Percentiles rank a stretch among this genome's conserved stretches.
phyloP scores from a whole-genome alignment of 2,329 filamentous ascomycete genomes.

The Eurotiales sp. region DNA sequence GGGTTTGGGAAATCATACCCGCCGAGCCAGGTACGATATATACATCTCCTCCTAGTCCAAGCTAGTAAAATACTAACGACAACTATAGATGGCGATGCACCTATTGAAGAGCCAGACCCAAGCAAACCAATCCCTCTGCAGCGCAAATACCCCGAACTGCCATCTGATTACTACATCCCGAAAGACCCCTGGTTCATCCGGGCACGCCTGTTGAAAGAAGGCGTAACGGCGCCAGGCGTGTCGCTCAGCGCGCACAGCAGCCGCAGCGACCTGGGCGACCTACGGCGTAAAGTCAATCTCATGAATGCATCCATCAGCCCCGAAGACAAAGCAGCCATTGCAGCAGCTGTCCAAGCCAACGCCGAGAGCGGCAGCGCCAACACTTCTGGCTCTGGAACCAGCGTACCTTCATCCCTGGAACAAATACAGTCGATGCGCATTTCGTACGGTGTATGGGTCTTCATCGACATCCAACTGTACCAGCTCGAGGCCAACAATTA shows the following conservation, averaged over 20 bases:
- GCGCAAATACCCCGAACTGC: constrained; percentile 41
- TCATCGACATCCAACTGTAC: constrained; percentile 94
- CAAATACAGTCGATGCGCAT: constrained; percentile 36
- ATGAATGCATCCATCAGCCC: constrained; percentile 30
- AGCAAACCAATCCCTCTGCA: constrained; percentile 39
- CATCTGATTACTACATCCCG: constrained; percentile 72
- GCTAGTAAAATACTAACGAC: constrained; percentile 2
- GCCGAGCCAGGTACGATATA: constrained; percentile 34
- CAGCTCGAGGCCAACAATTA: constrained; percentile 89
- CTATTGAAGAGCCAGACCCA: constrained; percentile 21
- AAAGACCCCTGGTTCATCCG: constrained; percentile 94
- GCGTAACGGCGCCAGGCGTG: constrained; percentile 57
- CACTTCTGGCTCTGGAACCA: constrained; percentile 16
- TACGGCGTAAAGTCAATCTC: constrained; percentile 37
- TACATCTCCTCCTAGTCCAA: not conserved
- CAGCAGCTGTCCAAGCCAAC: constrained; percentile 26
- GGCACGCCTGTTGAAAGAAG: constrained; percentile 80
- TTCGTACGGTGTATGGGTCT: constrained; percentile 77
- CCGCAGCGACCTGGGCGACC: constrained; percentile 39
- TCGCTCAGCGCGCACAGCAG: constrained; percentile 37
- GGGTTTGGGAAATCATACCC: constrained; percentile 70
- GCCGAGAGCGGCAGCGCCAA: constrained; percentile 31
- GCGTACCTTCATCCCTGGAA: constrained; percentile 37
- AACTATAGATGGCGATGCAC: constrained; percentile 22
- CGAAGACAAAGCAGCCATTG: constrained; percentile 29